Conservation (phyloP, 2,329 filamentous ascomycete species). For the Ceratocystis eucalypticola region DNA sequence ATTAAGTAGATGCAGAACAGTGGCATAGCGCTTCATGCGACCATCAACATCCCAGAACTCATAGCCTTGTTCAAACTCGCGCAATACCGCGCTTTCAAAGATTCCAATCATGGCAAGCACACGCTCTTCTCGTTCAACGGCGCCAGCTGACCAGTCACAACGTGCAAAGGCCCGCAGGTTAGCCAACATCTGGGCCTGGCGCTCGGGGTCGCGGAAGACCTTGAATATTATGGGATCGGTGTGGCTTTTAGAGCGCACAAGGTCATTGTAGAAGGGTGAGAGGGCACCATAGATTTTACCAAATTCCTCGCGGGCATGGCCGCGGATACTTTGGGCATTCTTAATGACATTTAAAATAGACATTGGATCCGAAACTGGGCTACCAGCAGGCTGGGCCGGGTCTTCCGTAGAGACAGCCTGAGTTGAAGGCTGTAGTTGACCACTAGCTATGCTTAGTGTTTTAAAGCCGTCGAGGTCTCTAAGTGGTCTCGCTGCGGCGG, state of each 20-base stretch:
- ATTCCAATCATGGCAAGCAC: constrained; percentile 61
- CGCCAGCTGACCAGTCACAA: constrained; percentile 69
- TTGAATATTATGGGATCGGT: constrained; percentile 75
- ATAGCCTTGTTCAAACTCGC: constrained; percentile 88
- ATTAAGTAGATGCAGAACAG: constrained; percentile 70
- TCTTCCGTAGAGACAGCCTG: background rate
- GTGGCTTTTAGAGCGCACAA: constrained; percentile 57
- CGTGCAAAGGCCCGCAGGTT: constrained; percentile 67
- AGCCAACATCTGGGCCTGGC: constrained; percentile 77
- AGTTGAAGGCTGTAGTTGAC: background rate
- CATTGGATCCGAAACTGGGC: constrained; percentile 42
- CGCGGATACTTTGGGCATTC: constrained; percentile 62
- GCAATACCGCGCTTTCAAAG: constrained; percentile 80
- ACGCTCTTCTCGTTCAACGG: constrained; percentile 55
- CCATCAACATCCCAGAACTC: constrained; percentile 80
- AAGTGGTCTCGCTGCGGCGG: constrained; percentile 21
- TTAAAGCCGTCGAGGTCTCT: constrained; percentile 59
- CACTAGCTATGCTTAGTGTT: constrained; percentile 46
- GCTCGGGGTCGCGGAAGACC: constrained; percentile 73
- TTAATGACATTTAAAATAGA: constrained; percentile 56
- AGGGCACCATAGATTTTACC: constrained; percentile 81
- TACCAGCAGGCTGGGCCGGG: constrained; percentile 24
- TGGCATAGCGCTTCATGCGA: constrained; percentile 76
- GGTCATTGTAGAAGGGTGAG: constrained; percentile 77
- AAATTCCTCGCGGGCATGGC: constrained; percentile 77